Percentiles rank a stretch among this genome's conserved stretches.
These are phyloP conservation scores for Adansonia madagascariensis DNA, from an alignment of 441 rosid species.

Conservation along the genomic window DNA sequence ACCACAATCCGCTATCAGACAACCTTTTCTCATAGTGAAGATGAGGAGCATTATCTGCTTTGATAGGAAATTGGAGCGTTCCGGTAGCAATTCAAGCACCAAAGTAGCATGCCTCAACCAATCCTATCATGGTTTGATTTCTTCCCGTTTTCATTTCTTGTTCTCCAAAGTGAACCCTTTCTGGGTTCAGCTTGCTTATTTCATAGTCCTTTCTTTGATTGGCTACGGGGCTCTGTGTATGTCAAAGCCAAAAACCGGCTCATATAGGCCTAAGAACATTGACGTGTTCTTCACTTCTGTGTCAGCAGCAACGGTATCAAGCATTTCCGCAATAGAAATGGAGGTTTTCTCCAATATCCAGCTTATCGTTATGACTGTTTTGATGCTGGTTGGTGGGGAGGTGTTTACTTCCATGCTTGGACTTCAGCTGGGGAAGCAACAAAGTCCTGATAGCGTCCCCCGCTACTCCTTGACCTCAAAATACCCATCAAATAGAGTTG, in stretches of 20 bases:
- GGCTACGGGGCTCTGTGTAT: not conserved
- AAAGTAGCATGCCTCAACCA: not conserved
- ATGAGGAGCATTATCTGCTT: constrained; percentile 10
- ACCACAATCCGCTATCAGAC: not conserved
- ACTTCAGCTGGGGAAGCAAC: constrained; percentile 9
- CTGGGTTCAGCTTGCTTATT: constrained; percentile 41
- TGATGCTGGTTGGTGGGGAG: constrained; percentile 58
- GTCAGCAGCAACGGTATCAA: constrained; percentile 57
- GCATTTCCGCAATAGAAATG: constrained; percentile 65
- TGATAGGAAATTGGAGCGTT: not conserved
- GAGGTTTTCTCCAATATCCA: constrained; percentile 60
- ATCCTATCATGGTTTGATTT: not conserved
- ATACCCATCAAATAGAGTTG: not conserved
- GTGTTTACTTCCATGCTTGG: constrained; percentile 42
- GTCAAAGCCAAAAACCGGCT: constrained; percentile 29
- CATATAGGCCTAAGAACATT: constrained; percentile 27
- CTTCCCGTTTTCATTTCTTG: constrained; percentile 1
- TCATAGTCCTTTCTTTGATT: constrained; percentile 31
- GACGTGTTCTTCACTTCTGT: constrained; percentile 67
- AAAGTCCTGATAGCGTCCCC: not conserved
- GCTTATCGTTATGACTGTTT: constrained; percentile 45
- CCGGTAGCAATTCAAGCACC: not conserved
- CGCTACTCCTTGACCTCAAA: not conserved
- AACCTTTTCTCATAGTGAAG: not conserved
- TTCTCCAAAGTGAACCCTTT: constrained; percentile 32